phyloP scores from a whole-genome alignment of 2,329 filamentous ascomycete genomes.

The Coniochaeta sp. region DNA sequence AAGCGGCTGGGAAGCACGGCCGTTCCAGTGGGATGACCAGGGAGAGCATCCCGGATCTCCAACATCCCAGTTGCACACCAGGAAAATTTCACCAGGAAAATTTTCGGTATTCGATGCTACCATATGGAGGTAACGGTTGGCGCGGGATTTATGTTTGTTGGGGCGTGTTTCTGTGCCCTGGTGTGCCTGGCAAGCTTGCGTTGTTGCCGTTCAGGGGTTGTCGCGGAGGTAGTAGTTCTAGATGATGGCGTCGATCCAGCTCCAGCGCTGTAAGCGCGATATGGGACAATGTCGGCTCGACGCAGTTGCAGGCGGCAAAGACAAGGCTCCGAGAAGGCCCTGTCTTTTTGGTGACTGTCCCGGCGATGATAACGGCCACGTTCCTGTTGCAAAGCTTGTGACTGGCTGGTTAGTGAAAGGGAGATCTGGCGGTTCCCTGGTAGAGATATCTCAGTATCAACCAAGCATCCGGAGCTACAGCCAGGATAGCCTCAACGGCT shows the following conservation, averaged over 20 bases:
- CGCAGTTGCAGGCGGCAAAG: not conserved
- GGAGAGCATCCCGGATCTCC: not conserved
- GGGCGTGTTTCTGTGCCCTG: not conserved
- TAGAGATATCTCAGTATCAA: no score
- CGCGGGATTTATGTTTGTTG: not conserved
- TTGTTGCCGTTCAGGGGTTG: not conserved
- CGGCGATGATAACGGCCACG: not conserved
- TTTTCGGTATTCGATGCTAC: not conserved
- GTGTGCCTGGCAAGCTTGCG: not conserved
- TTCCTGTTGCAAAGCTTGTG: not conserved
- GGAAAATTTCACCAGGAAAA: not conserved
- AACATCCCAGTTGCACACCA: not conserved
- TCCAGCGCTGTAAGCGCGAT: not conserved
- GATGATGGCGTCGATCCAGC: not conserved
- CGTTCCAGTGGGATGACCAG: no score
- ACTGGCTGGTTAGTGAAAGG: not conserved
- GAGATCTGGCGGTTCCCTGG: no score
- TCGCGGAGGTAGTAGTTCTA: no score
- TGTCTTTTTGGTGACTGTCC: not conserved
- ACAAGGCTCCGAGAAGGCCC: no score
- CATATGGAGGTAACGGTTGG: not conserved
- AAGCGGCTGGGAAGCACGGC: constrained; percentile 2
- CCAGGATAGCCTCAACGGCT: no score
- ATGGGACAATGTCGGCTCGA: not conserved
- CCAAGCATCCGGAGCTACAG: no score